Evolutionary conservation across 2,329 filamentous ascomycete species (phyloP).

Genomic region (Colletotrichum sublineola): DNA sequence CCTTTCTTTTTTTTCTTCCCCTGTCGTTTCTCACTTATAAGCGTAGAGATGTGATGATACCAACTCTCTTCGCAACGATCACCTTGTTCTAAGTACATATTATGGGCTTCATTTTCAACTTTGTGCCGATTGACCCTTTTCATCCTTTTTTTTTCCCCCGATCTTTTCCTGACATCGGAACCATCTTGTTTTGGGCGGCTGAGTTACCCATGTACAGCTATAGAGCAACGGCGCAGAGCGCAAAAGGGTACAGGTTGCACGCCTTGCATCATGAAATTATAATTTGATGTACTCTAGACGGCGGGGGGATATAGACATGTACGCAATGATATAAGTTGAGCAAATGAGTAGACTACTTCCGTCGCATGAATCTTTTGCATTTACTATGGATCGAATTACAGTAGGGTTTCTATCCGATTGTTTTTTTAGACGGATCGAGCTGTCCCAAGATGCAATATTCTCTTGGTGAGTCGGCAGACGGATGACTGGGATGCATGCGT

Average conservation of each 20-base stretch:
- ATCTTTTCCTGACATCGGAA: conserved; percentile 21
- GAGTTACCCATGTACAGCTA: conserved; percentile 50
- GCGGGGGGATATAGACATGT: conserved; percentile 57
- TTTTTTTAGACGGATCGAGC: neutral
- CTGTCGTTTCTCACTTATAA: conserved; percentile 22
- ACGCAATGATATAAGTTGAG: conserved; percentile 48
- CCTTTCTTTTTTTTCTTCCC: conserved; percentile 6
- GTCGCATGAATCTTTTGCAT: neutral
- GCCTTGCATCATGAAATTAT: conserved; percentile 55
- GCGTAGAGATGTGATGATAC: conserved; percentile 39
- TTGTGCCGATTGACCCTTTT: conserved; percentile 9
- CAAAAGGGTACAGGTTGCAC: conserved; percentile 50
- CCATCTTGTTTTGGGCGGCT: conserved; percentile 13
- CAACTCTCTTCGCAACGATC: conserved; percentile 32
- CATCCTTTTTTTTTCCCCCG: neutral
- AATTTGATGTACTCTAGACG: conserved; percentile 59
- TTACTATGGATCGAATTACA: neutral
- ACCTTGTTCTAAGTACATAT: conserved; percentile 41
- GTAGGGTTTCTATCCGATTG: neutral
- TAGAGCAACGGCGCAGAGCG: conserved; percentile 55
- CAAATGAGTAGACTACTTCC: neutral
- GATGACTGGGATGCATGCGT: neutral
- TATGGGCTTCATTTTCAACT: conserved; percentile 31
- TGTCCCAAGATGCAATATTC: neutral
- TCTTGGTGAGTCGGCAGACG: neutral